Evolutionary conservation across 108 stramenopile genomes (phyloP).

Genomic region (Cylindrotheca fusiformis): DNA sequence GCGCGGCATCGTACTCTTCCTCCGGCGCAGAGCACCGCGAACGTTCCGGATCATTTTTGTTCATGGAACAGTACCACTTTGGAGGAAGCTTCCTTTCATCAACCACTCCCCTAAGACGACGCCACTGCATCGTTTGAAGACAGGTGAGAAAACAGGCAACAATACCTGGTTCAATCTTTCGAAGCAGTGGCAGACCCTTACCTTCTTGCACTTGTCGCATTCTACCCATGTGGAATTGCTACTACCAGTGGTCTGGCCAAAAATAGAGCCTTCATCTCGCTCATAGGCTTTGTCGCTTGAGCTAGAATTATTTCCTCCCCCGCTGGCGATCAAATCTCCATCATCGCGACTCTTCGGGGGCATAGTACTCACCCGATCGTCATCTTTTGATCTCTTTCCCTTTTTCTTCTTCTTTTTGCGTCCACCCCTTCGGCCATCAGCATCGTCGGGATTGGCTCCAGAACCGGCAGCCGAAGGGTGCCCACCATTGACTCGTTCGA

Average conservation of each 20-base stretch:
- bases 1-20: constrained; percentile 81
- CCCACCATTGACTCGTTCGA: constrained; percentile 19
- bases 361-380: constrained; percentile 13
- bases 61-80: constrained; percentile 88
- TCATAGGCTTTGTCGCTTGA: constrained; percentile 33
- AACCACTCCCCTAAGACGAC: constrained; percentile 85
- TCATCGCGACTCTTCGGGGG: not conserved
- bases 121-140: constrained; percentile 49
- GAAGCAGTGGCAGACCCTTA: constrained; percentile 15
- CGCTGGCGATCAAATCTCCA: not conserved
- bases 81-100: constrained; percentile 84
- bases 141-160: not conserved
- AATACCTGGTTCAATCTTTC: not conserved
- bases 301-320: not conserved
- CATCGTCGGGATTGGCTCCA: constrained; percentile 27
- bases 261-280: constrained; percentile 77
- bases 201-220: constrained; percentile 90
- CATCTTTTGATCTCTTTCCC: constrained; percentile 27
- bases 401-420: constrained; percentile 80
- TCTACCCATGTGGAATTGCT: constrained; percentile 88
- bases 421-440: constrained; percentile 52
- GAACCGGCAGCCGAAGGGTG: not conserved
- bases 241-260: constrained; percentile 78
- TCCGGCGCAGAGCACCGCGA: constrained; percentile 82
- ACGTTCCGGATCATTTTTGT: constrained; percentile 87